Evolutionary conservation across 1,284 basidiomycete species (phyloP).

Genomic region (Afroboletus lepidellus): DNA sequence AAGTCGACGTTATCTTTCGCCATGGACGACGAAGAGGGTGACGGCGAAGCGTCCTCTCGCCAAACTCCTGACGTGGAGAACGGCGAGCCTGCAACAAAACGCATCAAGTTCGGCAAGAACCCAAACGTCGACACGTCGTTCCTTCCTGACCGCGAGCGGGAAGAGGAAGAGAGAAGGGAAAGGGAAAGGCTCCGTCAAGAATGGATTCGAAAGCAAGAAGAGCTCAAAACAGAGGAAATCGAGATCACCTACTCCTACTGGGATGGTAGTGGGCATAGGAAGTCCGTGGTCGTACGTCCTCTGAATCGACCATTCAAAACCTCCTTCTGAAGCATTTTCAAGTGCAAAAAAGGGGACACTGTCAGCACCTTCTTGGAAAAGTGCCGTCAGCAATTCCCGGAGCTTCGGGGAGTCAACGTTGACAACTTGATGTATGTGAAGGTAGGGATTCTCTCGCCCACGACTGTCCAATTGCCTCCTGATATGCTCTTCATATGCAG

Average conservation of each 20-base stretch:
- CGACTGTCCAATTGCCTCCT: neutral
- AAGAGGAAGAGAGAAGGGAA: conserved; percentile 86
- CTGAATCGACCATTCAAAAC: neutral
- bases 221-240: conserved; percentile 85
- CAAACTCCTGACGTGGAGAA: conserved; percentile 37
- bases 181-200: conserved; percentile 87
- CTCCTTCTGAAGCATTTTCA: neutral
- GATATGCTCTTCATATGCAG: conserved; percentile 39
- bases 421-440: conserved; percentile 99
- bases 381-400: conserved; percentile 89
- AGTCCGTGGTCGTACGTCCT: conserved; percentile 78
- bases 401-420: conserved; percentile 84
- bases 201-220: conserved; percentile 89
- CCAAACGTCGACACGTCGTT: conserved; percentile 98
- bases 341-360: conserved; percentile 99
- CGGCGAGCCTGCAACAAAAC: conserved; percentile 56
- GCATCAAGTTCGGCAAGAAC: conserved; percentile 87
- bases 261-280: conserved; percentile 97
- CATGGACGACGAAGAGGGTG: conserved; percentile 72
- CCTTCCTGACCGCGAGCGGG: conserved; percentile 93
- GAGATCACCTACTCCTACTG: conserved; percentile 96
- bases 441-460: conserved; percentile 44
- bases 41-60: conserved; percentile 37
- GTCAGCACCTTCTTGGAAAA: conserved; percentile 90
- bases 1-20: conserved; percentile 90